Base-by-base conservation (phyloP, 164 flowering plant genomes). In the Nymphaea thermarum region DNA sequence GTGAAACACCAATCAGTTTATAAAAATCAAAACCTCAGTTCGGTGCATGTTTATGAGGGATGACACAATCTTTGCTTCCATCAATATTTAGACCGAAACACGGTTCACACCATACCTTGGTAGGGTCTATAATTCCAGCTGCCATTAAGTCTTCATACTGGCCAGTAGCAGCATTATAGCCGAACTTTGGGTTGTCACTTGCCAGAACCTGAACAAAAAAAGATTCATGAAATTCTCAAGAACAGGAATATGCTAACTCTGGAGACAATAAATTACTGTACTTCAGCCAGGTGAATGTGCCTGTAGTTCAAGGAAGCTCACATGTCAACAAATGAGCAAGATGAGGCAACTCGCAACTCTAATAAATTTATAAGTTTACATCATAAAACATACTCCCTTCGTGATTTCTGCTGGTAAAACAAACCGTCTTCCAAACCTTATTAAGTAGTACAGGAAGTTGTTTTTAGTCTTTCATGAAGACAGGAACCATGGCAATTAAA, bases 111-210 rank as follows among this genome's bases (percentile, higher is more conserved):
- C 64, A 14, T 55, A 90, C 99, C 89, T 95, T 95, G 2, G 99
- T 92, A 4, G 99, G 98, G 74, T 93, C 97, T 70, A 93, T 91
- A 1, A 93, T 93, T 64, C 98, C 97, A 67, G 90, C 97, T 68
- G 93, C 84, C 97, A 93, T 93, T 36, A 93, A 69, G 79, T 93
- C 97, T 73, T 91, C 97, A 66, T 91, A 93, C 2, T 85, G 80
- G 14, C 97, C 98, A 14, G 97, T 93, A 8, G 98, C 97, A 55
- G 98, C 97, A 83, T 93, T 91, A 75, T 85, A 92, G 44, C 98
- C 99, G 70, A 74, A 90, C 69, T 75, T 89, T 3, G 70, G 73
- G 62, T 94, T 77, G 71, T 90, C 96, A 66, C 78, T 90, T 2
- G 96, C 76, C 4, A 94, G 86, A 42, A 94, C 95, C 98, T 93